Conservation (phyloP, 805 yeast genomes). For the Candida vartiovaarae region DNA sequence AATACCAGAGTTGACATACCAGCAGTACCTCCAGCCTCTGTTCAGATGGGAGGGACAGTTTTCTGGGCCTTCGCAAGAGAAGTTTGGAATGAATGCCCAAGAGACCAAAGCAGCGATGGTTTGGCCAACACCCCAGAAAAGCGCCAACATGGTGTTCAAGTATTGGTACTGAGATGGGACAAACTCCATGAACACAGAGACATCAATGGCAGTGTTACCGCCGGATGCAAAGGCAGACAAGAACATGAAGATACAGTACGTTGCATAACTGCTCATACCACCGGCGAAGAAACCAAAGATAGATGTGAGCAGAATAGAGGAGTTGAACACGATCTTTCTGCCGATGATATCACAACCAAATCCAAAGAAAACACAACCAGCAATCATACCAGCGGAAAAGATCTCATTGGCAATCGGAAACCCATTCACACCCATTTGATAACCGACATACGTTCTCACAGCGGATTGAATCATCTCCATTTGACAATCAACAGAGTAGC, state of each 20-base stretch:
- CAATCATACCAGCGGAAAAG: slow-evolving; percentile 40
- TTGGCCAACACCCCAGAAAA: slow-evolving; percentile 56
- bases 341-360: slow-evolving; percentile 45
- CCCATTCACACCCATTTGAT: slow-evolving; percentile 33
- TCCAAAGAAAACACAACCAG: slow-evolving; percentile 46
- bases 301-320: slow-evolving; percentile 39
- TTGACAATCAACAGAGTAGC: slow-evolving; percentile 46
- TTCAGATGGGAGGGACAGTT: slow-evolving; percentile 39
- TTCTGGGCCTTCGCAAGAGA: slow-evolving; percentile 35
- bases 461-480: slow-evolving; percentile 40
- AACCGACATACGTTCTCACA: slow-evolving; percentile 38
- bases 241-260: slow-evolving; percentile 41
- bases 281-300: slow-evolving; percentile 43
- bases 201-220: slow-evolving; percentile 47
- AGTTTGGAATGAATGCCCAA: slow-evolving; percentile 46
- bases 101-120: slow-evolving; percentile 41
- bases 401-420: slow-evolving; percentile 38
- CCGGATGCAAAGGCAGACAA: slow-evolving; percentile 40
- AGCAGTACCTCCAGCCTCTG: slow-evolving; percentile 54
- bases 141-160: slow-evolving; percentile 42
- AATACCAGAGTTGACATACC: slow-evolving; percentile 46
- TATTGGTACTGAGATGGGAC: slow-evolving; percentile 43
- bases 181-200: slow-evolving; percentile 42
- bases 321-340: slow-evolving; percentile 42
- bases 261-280: slow-evolving; percentile 38